Conservation (phyloP, 306 rosid genomes). For the Alnus glutinosa region DNA sequence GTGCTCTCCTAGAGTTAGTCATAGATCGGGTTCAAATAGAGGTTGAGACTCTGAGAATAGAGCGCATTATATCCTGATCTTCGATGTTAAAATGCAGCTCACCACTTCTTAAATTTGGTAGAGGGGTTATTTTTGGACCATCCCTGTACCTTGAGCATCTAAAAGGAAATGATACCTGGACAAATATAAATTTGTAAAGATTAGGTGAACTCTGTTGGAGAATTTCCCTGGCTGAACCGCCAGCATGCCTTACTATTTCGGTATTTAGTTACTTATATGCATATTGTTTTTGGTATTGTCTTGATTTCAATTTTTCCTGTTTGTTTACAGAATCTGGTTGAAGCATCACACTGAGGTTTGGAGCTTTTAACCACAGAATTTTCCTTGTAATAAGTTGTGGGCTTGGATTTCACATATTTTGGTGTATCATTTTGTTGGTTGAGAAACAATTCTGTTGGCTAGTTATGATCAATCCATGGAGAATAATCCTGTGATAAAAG, state of each 20-base stretch:
- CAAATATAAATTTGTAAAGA: background rate
- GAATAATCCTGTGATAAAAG: constrained; percentile 29
- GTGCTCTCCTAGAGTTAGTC: background rate
- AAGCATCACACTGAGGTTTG: constrained; percentile 53
- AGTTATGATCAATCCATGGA: constrained; percentile 33
- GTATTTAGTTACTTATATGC: background rate
- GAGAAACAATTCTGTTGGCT: constrained; percentile 37
- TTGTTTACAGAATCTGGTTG: constrained; percentile 60
- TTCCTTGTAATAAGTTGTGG: constrained; percentile 51
- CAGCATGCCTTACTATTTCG: background rate
- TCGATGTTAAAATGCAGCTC: background rate
- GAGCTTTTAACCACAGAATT: constrained; percentile 26
- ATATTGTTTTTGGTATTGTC: constrained; percentile 9
- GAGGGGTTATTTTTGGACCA: constrained; percentile 4
- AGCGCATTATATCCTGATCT: background rate
- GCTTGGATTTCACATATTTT: constrained; percentile 34
- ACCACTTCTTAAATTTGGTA: background rate
- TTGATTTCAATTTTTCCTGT: constrained; percentile 12
- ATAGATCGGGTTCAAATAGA: background rate
- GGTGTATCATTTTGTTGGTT: constrained; percentile 33
- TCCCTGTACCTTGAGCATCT: background rate
- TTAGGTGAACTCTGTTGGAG: background rate
- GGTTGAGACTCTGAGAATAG: background rate
- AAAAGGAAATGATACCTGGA: background rate
- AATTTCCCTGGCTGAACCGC: background rate